Evolutionary conservation across 2,329 filamentous ascomycete genomes (phyloP), one percentile per base, ranked within the genome.

Genomic region (Aspergillus hiratsukae): DNA sequence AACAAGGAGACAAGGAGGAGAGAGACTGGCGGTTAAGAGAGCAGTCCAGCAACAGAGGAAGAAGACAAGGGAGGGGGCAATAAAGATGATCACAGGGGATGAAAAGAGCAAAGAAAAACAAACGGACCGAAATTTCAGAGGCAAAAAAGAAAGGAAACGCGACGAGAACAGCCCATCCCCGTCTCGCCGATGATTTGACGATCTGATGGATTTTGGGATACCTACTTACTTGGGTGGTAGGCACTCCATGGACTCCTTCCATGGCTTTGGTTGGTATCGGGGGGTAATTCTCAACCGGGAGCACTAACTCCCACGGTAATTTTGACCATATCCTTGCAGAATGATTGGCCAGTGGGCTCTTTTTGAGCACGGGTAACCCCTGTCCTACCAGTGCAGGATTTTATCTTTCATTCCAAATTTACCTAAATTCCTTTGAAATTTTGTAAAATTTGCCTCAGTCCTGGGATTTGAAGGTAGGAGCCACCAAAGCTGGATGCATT

Each of bases 21-120:
- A 46, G n/a, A 51, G 29, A 53, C 46, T 52, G 50, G 52, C 46
- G 48, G 55, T 59, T 61, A 58, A 54, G 53, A 53, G 54, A 50
- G 56, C 60, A 60, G 59, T 52, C 53, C 52, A 55, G 48, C 31
- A 52, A 29, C 49, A 56, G 48, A 45, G 58, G 51, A 55, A 48
- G 43, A 49, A 52, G 14, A 37, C 14, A 37, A 11, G 31, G 14
- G n/a, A n/a, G 31, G 31, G 31, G 31, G 31, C 14, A 37, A 37
- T 37, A 37, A 37, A 37, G 31, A 7, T 3, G 31, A 37, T 37
- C 31, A 37, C 31, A 37, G 14, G 31, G 31, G 31, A 37, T 37
- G 31, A 37, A n/a, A 37, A 6, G 14, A 4, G 4, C 5, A 6
- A 37, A 37, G 14, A 37, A 37, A n/a, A 37, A 37, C 31, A 37